Conservation (phyloP, 768 basidiomycete species). For the Lenzites betulinus region DNA sequence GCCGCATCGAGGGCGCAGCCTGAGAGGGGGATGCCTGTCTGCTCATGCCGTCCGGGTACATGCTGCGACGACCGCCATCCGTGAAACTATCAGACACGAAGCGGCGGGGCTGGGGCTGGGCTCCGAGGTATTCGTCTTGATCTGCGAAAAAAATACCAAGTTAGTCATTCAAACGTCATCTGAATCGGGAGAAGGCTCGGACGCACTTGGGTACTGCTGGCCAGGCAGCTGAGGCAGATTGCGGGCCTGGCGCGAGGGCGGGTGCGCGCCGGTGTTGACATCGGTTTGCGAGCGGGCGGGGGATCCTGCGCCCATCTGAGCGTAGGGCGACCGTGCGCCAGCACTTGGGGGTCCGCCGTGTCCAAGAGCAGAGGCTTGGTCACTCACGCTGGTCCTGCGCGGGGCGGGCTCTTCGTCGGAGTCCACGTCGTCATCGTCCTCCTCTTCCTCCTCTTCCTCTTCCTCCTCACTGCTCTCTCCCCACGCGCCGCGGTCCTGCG, state of each 20-base stretch:
- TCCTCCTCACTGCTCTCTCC: constrained; percentile 81
- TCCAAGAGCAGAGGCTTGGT: constrained; percentile 12
- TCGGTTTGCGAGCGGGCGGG: constrained; percentile 24
- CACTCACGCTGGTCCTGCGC: constrained; percentile 21
- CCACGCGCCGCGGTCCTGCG: constrained; percentile 47
- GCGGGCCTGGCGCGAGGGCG: constrained; percentile 50
- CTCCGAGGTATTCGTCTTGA: constrained; percentile 42
- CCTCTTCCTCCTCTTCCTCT: constrained; percentile 65
- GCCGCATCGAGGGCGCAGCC: constrained; percentile 39
- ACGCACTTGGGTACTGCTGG: constrained; percentile 42
- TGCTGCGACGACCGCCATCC: constrained; percentile 51
- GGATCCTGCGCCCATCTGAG: constrained; percentile 39
- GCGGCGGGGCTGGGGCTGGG: constrained; percentile 46
- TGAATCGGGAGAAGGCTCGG: background rate
- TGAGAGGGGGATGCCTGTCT: constrained; percentile 28
- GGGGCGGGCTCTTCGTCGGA: constrained; percentile 52
- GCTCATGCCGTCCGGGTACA: constrained; percentile 25
- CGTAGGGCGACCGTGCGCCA: constrained; percentile 32
- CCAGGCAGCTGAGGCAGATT: constrained; percentile 66
- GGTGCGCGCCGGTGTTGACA: constrained; percentile 18
- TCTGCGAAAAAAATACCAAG: constrained; percentile 30
- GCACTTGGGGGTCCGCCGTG: constrained; percentile 8
- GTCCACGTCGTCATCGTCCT: constrained; percentile 65
- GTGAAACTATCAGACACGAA: constrained; percentile 55
- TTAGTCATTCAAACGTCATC: background rate